A percentile compares a stretch with the other conserved stretches of the same genome.
These are phyloP conservation scores for Micractinium conductrix DNA, from an alignment of 139 green algal species.

Conservation along the genomic window DNA sequence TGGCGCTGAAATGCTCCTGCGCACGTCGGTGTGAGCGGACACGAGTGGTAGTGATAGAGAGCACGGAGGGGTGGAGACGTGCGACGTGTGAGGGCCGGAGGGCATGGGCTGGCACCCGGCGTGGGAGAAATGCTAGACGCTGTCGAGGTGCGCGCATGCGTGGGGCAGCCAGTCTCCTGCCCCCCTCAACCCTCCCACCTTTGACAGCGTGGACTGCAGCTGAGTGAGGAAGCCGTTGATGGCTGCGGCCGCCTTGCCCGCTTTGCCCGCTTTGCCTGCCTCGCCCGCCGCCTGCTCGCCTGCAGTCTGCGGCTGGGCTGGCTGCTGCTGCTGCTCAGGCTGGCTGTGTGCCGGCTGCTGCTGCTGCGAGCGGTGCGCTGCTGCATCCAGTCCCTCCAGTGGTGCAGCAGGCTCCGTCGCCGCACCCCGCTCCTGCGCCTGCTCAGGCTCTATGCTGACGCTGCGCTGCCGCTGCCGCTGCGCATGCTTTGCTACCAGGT, in stretches of 20 bases:
- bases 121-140: no score
- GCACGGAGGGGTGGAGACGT: not conserved
- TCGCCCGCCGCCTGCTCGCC: not conserved
- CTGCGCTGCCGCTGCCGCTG: slow-evolving; percentile 27
- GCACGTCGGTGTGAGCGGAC: not conserved
- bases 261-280: not conserved
- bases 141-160: not conserved
- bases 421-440: slow-evolving; percentile 34
- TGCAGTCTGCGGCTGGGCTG: not conserved
- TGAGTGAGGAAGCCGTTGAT: slow-evolving; percentile 45
- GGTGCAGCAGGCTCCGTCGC: not conserved
- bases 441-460: slow-evolving; percentile 17
- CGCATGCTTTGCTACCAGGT: slow-evolving; percentile 50
- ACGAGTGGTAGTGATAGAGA: not conserved
- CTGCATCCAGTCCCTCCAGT: not conserved
- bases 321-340: slow-evolving; percentile 1
- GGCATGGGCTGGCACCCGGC: not conserved
- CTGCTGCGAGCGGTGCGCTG: not conserved
- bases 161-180: not conserved
- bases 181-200: not conserved
- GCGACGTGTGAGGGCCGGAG: not conserved
- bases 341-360: not conserved
- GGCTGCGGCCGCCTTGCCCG: not conserved
- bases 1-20: not conserved
- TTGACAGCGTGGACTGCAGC: slow-evolving; percentile 53